Conservation (phyloP, 78 protist species). For the Mastigamoeba balamuthi region DNA sequence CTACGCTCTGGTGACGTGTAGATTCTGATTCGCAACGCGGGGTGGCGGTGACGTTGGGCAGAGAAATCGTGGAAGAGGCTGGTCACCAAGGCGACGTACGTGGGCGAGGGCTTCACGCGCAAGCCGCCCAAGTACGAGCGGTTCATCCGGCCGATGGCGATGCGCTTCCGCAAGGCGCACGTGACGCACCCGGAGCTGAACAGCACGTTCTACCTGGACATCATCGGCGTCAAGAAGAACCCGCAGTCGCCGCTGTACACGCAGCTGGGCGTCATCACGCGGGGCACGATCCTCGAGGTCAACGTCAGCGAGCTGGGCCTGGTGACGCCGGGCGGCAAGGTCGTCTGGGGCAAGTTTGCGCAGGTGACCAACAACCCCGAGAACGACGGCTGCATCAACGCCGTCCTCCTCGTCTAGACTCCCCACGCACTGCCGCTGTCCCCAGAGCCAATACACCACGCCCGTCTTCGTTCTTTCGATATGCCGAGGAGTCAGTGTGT, state of each 20-base stretch:
- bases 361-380: constrained; percentile 99
- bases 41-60: background rate
- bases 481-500: too few relatives aligned
- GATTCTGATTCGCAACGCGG: too few relatives aligned
- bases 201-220: constrained; percentile 92
- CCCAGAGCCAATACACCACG: too few relatives aligned
- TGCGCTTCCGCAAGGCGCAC: constrained; percentile 92
- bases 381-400: constrained; percentile 98
- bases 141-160: constrained; percentile 94
- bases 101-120: constrained; percentile 96
- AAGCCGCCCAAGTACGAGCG: constrained; percentile 98
- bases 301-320: constrained; percentile 95
- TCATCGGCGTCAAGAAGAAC: constrained; percentile 95
- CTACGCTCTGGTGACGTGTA: background rate
- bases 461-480: too few relatives aligned
- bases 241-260: constrained; percentile 89
- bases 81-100: constrained; percentile 95
- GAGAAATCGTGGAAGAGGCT: constrained; percentile 96
- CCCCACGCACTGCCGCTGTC: too few relatives aligned
- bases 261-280: constrained; percentile 96
- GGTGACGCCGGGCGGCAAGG: constrained; percentile 97
- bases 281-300: constrained; percentile 97
- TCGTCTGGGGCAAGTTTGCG: constrained; percentile 97
- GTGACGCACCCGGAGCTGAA: constrained; percentile 99
- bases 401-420: constrained; percentile 94